Base-by-base conservation (phyloP, 2,329 filamentous ascomycete genomes). In the Neurospora crassa region DNA sequence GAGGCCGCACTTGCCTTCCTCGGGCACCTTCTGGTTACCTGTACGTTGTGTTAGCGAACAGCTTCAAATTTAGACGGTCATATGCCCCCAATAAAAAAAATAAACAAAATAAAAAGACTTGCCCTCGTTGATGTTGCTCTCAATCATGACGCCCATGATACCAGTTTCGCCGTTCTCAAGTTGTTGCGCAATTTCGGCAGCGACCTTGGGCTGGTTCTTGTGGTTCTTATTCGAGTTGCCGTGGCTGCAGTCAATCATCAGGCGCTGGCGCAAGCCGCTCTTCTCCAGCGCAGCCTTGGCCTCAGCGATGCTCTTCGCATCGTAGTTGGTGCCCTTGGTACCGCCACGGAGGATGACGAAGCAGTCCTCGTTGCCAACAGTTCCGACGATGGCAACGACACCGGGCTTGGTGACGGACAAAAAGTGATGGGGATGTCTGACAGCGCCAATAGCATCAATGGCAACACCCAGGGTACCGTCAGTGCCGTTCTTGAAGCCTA, bases 401-500 rank as follows among this genome's bases (percentile, higher is more conserved):
- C 96, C 96, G 34, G 94, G 94, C 85, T 98, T 98, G 29, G 96
- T 98, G 75, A 98, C 95, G 6, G 94, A 97, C 76, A 99, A 87
- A 87, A 99, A 98, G 85, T 97, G 94, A 79, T 99, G 96, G 18
- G 93, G 93, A 79, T 97, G 93, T 80, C 88, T 90, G 69, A 96
- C 95, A 18, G 96, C 93, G 73, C 94, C 94, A 80, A 98, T 97
- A 69, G 96, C 96, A 80, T 99, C 96, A 76, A 98, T 93, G 14
- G 96, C 94, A 4, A 98, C 94, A 71, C 90, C 88, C 68, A 98
- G 84, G 10, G 91, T 91, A 69, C 96, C 96, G 80, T 99, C 96
- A 41, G 96, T 99, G 75, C 96, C 96, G 82, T 99, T 99, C 88
- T 99, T 99, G 91, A 99, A 99, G 69, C 96, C 96, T 12, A 99